Percentiles rank a stretch among this genome's conserved stretches.
These are phyloP conservation scores for Leccinum variicolor DNA, from an alignment of 768 basidiomycete species.

Conservation along the genomic window DNA sequence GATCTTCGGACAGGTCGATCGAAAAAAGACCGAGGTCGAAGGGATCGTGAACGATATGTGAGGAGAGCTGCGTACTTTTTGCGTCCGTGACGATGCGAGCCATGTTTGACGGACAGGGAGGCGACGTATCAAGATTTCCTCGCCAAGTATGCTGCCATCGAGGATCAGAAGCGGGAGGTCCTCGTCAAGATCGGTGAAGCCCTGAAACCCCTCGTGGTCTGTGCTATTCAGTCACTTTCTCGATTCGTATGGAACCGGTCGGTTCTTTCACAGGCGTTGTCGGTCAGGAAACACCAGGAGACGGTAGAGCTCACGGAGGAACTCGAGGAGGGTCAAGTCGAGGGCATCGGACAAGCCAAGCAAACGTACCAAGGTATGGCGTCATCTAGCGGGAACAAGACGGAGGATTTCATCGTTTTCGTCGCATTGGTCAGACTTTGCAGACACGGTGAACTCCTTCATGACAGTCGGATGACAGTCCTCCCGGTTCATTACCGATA, in stretches of 20 bases:
- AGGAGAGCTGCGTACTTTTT: constrained; percentile 11
- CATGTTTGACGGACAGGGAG: constrained; percentile 17
- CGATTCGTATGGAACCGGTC: not conserved
- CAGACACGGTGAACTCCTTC: constrained; percentile 19
- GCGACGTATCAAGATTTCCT: constrained; percentile 26
- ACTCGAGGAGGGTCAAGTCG: constrained; percentile 23
- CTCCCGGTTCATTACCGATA: not conserved
- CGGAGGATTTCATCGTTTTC: not conserved
- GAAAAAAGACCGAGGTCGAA: constrained; percentile 18
- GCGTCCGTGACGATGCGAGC: not conserved
- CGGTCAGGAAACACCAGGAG: constrained; percentile 28
- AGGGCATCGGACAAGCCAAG: constrained; percentile 20
- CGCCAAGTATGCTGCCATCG: constrained; percentile 17
- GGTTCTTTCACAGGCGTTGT: constrained; percentile 16
- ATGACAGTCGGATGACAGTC: constrained; percentile 13
- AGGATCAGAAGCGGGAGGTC: constrained; percentile 29
- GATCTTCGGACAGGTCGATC: constrained; percentile 15
- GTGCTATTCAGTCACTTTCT: not conserved
- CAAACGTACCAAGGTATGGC: constrained; percentile 20
- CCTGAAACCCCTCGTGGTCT: constrained; percentile 26
- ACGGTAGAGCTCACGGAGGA: constrained; percentile 17
- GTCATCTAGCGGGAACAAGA: not conserved
- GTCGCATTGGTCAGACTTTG: constrained; percentile 10
- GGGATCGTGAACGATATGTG: constrained; percentile 24
- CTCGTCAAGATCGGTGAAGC: constrained; percentile 22